phyloP scores from a whole-genome alignment of 169 alveolate species.

The Plasmodium knowlesi region DNA sequence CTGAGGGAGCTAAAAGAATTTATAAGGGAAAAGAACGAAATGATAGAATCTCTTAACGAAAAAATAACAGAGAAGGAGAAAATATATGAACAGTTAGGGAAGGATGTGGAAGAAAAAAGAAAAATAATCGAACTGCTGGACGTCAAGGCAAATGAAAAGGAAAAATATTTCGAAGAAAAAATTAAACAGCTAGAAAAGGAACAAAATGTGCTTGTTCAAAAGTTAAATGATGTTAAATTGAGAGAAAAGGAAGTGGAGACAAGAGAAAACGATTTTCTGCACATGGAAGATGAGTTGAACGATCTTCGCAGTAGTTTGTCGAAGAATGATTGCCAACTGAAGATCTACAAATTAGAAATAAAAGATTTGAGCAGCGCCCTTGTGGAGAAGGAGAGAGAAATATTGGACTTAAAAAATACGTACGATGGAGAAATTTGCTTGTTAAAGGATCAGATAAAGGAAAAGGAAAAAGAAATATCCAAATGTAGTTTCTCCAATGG shows the following conservation, averaged over 20 bases:
- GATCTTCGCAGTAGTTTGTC: conserved; percentile 13
- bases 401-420: conserved; percentile 23
- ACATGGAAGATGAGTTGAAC: conserved; percentile 45
- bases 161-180: conserved; percentile 29
- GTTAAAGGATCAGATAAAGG: conserved; percentile 8
- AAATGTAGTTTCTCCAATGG: not conserved
- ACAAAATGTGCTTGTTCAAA: not conserved
- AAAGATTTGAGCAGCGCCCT: conserved; percentile 23
- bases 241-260: conserved; percentile 30
- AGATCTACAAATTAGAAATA: conserved; percentile 25
- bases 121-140: conserved; percentile 23
- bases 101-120: conserved; percentile 30
- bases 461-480: not conserved
- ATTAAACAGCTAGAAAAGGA: conserved; percentile 21
- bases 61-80: conserved; percentile 61
- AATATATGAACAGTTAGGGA: conserved; percentile 21
- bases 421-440: conserved; percentile 12
- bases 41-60: conserved; percentile 20
- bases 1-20: conserved; percentile 39
- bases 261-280: conserved; percentile 35
- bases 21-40: conserved; percentile 38
- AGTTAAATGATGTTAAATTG: conserved; percentile 21
- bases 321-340: conserved; percentile 39
- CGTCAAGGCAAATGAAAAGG: conserved; percentile 19
- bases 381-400: conserved; percentile 54